Evolutionary conservation across 2,329 filamentous ascomycete genomes (phyloP).

Genomic region (Ophiostoma triangulosporum): DNA sequence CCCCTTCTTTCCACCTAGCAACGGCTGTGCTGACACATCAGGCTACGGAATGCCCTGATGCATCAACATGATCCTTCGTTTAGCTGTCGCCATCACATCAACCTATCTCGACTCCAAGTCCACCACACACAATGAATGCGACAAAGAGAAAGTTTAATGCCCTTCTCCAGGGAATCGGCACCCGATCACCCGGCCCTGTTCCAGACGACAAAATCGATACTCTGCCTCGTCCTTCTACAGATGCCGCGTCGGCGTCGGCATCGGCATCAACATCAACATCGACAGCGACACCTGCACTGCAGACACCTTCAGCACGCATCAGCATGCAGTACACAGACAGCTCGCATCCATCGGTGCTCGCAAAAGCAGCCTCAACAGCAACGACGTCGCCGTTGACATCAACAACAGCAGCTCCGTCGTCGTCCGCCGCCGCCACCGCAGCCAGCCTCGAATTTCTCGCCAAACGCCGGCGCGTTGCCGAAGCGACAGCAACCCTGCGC

Average conservation of each 20-base stretch:
- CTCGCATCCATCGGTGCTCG: neutral
- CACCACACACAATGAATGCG: slow-evolving; percentile 42
- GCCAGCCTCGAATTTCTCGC: slow-evolving; percentile 29
- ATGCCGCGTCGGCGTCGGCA: neutral
- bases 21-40: no score
- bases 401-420: neutral
- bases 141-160: slow-evolving; percentile 78
- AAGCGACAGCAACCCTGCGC: slow-evolving; percentile 15
- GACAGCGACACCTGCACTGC: no score
- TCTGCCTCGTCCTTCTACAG: slow-evolving; percentile 1
- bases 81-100: neutral
- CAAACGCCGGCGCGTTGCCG: slow-evolving; percentile 41
- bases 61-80: neutral
- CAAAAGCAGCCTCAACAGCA: neutral
- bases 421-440: slow-evolving; percentile 16
- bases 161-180: slow-evolving; percentile 54
- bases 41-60: no score
- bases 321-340: neutral
- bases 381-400: neutral
- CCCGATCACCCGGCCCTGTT: slow-evolving; percentile 29
- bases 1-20: no score
- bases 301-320: neutral
- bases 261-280: neutral
- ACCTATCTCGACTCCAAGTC: neutral
- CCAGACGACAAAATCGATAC: slow-evolving; percentile 22